Percentiles rank a stretch among this genome's conserved stretches.
phyloP scores from a whole-genome alignment of 1,284 basidiomycete genomes.

The Sanghuangporus sanghuang region DNA sequence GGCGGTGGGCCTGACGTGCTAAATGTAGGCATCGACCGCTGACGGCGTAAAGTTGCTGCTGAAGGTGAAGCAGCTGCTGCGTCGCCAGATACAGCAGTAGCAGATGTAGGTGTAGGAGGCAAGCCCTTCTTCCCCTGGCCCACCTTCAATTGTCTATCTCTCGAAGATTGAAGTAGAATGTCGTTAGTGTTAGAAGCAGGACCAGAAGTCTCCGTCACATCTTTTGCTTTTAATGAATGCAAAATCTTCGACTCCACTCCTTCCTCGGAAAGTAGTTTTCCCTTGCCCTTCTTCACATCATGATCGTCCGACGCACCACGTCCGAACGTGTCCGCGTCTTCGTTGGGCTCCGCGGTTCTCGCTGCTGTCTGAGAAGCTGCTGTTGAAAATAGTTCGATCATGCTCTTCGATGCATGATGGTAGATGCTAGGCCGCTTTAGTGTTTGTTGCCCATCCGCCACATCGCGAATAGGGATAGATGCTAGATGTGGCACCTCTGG shows the following conservation, averaged over 20 bases:
- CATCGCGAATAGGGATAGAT: neutral
- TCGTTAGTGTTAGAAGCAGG: neutral
- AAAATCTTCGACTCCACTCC: neutral
- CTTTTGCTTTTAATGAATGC: neutral
- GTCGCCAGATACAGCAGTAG: neutral
- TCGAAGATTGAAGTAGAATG: neutral
- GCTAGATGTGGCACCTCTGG: neutral
- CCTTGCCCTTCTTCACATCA: constrained; percentile 7
- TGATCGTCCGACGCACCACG: constrained; percentile 2
- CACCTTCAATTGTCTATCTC: neutral
- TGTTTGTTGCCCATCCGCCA: neutral
- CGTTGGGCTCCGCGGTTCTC: constrained; percentile 14
- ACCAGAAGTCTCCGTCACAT: neutral
- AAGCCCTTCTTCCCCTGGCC: neutral
- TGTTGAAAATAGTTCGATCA: constrained; percentile 42
- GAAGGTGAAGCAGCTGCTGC: neutral
- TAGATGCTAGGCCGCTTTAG: constrained; percentile 45
- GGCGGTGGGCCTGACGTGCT: constrained; percentile 42
- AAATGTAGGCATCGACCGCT: constrained; percentile 56
- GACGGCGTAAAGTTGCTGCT: constrained; percentile 34
- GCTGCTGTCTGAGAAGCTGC: constrained; percentile 18
- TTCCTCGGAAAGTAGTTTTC: neutral
- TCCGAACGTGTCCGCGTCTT: neutral
- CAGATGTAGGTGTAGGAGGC: neutral
- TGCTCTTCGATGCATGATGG: constrained; percentile 55